Evolutionary conservation across 2,329 filamentous ascomycete genomes (phyloP).

Genomic region (Calonectria naviculata): DNA sequence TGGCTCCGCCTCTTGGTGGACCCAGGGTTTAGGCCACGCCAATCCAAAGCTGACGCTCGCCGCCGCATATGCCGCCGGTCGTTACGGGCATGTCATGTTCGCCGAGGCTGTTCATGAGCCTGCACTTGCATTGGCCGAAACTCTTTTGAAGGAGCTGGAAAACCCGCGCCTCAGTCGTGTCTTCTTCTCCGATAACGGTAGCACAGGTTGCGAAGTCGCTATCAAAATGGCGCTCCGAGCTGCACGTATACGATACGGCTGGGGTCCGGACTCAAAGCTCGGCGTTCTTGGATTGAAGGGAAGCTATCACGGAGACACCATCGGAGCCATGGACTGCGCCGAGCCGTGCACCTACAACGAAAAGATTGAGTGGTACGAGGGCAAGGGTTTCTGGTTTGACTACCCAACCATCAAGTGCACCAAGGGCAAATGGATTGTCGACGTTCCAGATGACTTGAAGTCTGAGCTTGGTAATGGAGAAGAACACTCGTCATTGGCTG

Average conservation of each 20-base stretch:
- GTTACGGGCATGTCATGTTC: constrained; percentile 92
- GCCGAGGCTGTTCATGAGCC: constrained; percentile 84
- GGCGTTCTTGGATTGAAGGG: constrained; percentile 81
- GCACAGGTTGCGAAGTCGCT: constrained; percentile 85
- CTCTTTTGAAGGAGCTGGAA: constrained; percentile 66
- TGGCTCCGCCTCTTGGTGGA: constrained; percentile 92
- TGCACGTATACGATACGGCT: constrained; percentile 73
- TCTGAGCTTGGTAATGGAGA: constrained; percentile 55
- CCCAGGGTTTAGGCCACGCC: constrained; percentile 85
- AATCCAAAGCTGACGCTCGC: constrained; percentile 78
- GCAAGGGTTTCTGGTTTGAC: constrained; percentile 84
- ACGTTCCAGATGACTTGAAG: constrained; percentile 62
- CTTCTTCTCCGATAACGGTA: constrained; percentile 88
- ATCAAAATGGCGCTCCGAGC: constrained; percentile 87
- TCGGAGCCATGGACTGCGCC: constrained; percentile 87
- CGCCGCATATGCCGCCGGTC: constrained; percentile 83
- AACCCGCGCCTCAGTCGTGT: constrained; percentile 77
- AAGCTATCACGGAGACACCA: constrained; percentile 89
- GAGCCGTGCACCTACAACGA: constrained; percentile 84
- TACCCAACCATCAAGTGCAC: constrained; percentile 78
- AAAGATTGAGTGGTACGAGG: constrained; percentile 88
- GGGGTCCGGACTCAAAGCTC: constrained; percentile 68
- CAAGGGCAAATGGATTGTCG: constrained; percentile 74
- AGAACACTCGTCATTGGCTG: constrained; percentile 59
- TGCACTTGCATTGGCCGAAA: constrained; percentile 75